Evolutionary conservation across 129 eudicot species (phyloP), one percentile per base, ranked within the genome.

Genomic region (Mikania micrantha): DNA sequence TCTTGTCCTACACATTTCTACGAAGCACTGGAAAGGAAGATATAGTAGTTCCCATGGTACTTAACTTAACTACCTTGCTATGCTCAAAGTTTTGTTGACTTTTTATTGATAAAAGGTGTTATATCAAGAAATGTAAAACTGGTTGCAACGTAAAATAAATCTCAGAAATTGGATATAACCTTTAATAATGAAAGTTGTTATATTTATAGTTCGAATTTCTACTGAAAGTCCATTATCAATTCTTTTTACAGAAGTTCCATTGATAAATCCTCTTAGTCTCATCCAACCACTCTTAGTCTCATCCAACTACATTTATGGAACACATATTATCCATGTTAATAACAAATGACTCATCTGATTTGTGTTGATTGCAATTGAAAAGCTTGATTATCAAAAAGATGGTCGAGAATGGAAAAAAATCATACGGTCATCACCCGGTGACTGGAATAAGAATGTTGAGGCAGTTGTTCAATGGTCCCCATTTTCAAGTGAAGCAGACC

Each of bases 41-140:
- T 83, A 92, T 92, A 61, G 87, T 92, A 20, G 98, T 92, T 79
- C 98, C 98, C 57, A 88, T 88, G 96, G 98, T 92, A 83, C 80
- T 67, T 67, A 60, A 75, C 17, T 21, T 64, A 42, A 42, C 57
- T 56, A 52, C 36, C 54, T 64, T 64, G 56, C 32, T 65, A 38
- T 64, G 62, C 62, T 9, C 10, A 54, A 32, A 32, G 9, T 16
- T 64, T 53, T 34, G 28, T 32, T 24, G 7, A 19, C 40, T 8
- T 53, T 50, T 53, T 19, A 7, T 74, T 5, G 19, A 19, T 44
- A 41, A n/a, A n/a, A 4, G 24, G 2, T 48, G 59, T 17, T 15
- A 34, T 61, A 20, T 20, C 9, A 34, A n/a, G 24, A 58, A 41
- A 52, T 40, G 24, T 53, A 24, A 40, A 52, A 3, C 13, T 12